Percentiles rank a stretch among this genome's conserved stretches.
Evolutionary conservation across 2,329 filamentous ascomycete genomes (phyloP).

Genomic region (Byssoonygena ceratinophila): DNA sequence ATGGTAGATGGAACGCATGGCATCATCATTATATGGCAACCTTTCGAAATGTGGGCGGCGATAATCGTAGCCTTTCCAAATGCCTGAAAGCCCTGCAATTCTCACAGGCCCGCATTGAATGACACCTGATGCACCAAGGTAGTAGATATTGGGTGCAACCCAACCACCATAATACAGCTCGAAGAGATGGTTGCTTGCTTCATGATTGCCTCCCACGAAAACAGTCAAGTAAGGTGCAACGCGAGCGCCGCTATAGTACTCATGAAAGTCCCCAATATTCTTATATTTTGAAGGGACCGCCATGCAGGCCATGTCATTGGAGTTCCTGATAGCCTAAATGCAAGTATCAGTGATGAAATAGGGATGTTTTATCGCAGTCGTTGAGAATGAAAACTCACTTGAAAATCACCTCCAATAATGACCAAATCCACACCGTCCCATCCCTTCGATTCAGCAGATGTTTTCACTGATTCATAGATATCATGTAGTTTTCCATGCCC

Average conservation of each 20-base stretch:
- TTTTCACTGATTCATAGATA: constrained; percentile 71
- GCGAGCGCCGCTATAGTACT: constrained; percentile 75
- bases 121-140: constrained; percentile 85
- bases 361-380: too few species aligned
- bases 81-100: constrained; percentile 83
- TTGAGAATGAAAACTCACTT: too few species aligned
- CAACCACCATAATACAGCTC: constrained; percentile 95
- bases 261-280: constrained; percentile 78
- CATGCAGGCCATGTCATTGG: constrained; percentile 76
- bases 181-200: constrained; percentile 79
- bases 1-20: constrained; percentile 77
- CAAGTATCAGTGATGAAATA: constrained; percentile 12
- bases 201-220: constrained; percentile 91
- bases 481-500: constrained; percentile 85
- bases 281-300: constrained; percentile 83
- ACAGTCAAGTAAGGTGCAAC: constrained; percentile 79
- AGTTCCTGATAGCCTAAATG: constrained; percentile 71
- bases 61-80: constrained; percentile 90
- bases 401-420: constrained; percentile 94
- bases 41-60: constrained; percentile 72
- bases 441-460: constrained; percentile 56
- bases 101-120: constrained; percentile 71
- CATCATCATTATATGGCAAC: constrained; percentile 67
- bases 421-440: constrained; percentile 80
- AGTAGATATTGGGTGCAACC: constrained; percentile 96